These are phyloP conservation scores for Ceratocystiopsis sp. DNA, from an alignment of 2,329 filamentous ascomycete genomes.

Conservation along the genomic window DNA sequence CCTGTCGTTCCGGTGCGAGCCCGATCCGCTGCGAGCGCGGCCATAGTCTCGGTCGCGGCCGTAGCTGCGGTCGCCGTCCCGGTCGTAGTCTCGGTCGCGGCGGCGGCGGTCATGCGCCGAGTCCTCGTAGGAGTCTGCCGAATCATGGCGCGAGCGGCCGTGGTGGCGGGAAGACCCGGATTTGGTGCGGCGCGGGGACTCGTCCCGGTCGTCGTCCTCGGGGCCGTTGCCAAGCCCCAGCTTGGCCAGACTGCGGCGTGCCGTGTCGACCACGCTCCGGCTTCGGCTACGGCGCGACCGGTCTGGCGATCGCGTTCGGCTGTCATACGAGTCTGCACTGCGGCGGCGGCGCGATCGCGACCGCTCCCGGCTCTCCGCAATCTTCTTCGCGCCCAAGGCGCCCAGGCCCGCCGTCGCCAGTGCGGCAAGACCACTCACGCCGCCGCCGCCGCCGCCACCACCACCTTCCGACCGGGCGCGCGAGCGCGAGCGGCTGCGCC, in stretches of 20 bases:
- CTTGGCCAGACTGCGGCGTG: slow-evolving; percentile 43
- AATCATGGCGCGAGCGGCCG: slow-evolving; percentile 11
- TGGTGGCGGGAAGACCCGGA: slow-evolving; percentile 10
- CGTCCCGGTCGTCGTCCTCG: slow-evolving; percentile 17
- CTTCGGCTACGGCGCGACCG: slow-evolving; percentile 34
- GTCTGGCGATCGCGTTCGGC: slow-evolving; percentile 24
- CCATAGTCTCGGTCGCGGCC: slow-evolving; percentile 16
- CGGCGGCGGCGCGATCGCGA: slow-evolving; percentile 39
- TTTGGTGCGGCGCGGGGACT: slow-evolving; percentile 17
- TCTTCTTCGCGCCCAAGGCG: slow-evolving; percentile 44
- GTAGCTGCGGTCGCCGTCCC: slow-evolving; percentile 17
- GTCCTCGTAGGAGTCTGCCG: slow-evolving; percentile 27
- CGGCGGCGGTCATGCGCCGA: slow-evolving; percentile 15
- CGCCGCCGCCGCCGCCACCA: slow-evolving; percentile 22
- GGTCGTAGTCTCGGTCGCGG: slow-evolving; percentile 16
- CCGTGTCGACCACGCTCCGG: slow-evolving; percentile 47
- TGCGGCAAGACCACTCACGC: slow-evolving; percentile 38
- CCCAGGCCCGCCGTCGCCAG: slow-evolving; percentile 45
- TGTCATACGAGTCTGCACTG: slow-evolving; percentile 29
- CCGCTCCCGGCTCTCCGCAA: slow-evolving; percentile 28
- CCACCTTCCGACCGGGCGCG: slow-evolving; percentile 35
- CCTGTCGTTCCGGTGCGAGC: slow-evolving; percentile 16
- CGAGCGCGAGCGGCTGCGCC: slow-evolving; percentile 54
- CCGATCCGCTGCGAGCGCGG: slow-evolving; percentile 20
- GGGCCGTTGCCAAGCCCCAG: slow-evolving; percentile 39